These are phyloP conservation scores for Triticum monococcum DNA, from an alignment of 176 grass and related monocot species.

Conservation along the genomic window DNA sequence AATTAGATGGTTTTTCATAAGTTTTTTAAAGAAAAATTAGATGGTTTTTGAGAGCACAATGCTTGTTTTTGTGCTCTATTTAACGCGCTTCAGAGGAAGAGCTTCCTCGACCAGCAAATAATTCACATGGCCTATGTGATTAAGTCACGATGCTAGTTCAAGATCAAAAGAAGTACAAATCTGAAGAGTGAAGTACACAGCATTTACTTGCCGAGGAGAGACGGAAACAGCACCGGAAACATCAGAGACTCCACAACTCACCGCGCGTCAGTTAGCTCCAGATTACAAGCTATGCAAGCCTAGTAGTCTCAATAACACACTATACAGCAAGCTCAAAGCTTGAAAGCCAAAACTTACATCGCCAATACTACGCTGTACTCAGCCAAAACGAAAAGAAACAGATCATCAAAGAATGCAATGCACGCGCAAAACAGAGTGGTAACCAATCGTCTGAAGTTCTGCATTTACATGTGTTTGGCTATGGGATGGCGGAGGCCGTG, in stretches of 20 bases:
- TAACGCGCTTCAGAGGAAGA: neutral
- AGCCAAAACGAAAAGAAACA: neutral
- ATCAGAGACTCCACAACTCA: conserved; percentile 17
- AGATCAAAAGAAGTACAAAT: neutral
- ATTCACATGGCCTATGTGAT: neutral
- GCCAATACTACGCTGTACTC: conserved; percentile 12
- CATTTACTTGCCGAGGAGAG: neutral
- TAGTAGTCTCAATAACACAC: conserved; percentile 39
- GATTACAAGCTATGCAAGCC: conserved; percentile 48
- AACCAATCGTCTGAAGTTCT: neutral
- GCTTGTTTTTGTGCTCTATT: too few species aligned
- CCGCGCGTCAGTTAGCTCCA: conserved; percentile 30
- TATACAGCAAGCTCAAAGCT: conserved; percentile 42
- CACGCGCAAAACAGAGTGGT: conserved; percentile 5
- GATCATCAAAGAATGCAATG: conserved; percentile 38
- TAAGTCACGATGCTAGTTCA: neutral
- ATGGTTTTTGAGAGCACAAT: too few species aligned
- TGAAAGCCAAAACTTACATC: conserved; percentile 33
- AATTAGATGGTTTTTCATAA: too few species aligned
- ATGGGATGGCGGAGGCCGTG: neutral
- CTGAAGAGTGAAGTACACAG: neutral
- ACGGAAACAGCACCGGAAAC: neutral
- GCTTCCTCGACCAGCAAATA: neutral
- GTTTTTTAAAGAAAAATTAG: too few species aligned
- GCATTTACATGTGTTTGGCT: conserved; percentile 28